Percentiles rank a stretch among this genome's conserved stretches.
These are phyloP conservation scores for Colletotrichum destructivum DNA, from an alignment of 2,329 filamentous ascomycete genomes.

Conservation along the genomic window DNA sequence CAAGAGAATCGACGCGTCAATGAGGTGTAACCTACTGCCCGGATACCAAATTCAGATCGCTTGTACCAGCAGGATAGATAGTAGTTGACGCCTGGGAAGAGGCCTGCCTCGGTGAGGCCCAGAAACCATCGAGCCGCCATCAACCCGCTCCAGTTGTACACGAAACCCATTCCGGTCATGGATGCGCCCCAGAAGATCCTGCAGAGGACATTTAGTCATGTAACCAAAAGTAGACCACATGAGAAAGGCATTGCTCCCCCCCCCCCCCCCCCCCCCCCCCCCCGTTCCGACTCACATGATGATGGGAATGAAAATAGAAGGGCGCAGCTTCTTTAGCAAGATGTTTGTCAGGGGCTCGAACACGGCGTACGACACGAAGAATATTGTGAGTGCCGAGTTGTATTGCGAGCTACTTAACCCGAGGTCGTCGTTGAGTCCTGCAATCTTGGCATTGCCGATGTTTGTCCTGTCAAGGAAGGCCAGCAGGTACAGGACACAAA, in stretches of 20 bases:
- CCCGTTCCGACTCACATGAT: conserved; percentile 73
- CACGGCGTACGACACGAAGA: conserved; percentile 78
- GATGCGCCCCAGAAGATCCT: conserved; percentile 75
- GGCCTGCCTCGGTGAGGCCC: conserved; percentile 80
- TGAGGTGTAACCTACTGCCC: conserved; percentile 59
- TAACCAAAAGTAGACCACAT: too few species aligned
- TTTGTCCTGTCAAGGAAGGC: conserved; percentile 71
- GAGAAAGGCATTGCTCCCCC: too few species aligned
- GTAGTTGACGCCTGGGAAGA: conserved; percentile 85
- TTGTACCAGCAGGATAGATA: conserved; percentile 90
- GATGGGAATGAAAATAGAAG: conserved; percentile 83
- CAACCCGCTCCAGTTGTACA: conserved; percentile 74
- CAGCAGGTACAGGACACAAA: conserved; percentile 71
- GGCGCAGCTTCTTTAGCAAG: conserved; percentile 81
- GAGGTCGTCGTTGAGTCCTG: conserved; percentile 49
- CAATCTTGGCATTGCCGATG: conserved; percentile 65
- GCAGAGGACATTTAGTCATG: conserved; percentile 26
- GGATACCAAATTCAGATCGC: conserved; percentile 83
- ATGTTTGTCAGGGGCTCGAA: conserved; percentile 83
- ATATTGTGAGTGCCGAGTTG: conserved; percentile 72
- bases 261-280: too few species aligned
- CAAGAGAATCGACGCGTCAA: rapidly evolving
- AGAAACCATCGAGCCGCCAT: conserved; percentile 80
- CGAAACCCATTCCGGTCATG: conserved; percentile 80
- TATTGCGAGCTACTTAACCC: conserved; percentile 70